A percentile compares a stretch with the other conserved stretches of the same genome.
Evolutionary conservation across 208 protist species (phyloP).

Genomic region (Acanthamoeba triangularis): DNA sequence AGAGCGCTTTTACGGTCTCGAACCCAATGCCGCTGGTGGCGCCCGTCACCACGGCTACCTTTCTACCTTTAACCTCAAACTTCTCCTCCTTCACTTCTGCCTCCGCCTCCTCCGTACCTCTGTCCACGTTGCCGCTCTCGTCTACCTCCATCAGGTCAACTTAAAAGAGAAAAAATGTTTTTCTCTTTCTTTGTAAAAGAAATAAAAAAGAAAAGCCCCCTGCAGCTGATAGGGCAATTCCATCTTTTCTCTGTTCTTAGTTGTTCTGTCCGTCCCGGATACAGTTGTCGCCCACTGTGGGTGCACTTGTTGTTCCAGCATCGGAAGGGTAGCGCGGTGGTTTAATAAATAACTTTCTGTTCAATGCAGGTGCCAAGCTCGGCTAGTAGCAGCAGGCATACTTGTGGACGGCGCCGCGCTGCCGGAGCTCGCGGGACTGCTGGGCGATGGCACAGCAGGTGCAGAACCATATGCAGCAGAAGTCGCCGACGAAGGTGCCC

Average conservation of each 20-base stretch:
- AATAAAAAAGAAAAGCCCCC: too few relatives aligned
- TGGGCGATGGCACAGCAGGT: conserved; percentile 30
- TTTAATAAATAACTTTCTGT: background rate
- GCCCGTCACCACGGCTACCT: conserved; percentile 1
- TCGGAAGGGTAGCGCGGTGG: too few relatives aligned
- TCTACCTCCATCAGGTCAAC: too few relatives aligned
- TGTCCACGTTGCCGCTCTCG: too few relatives aligned
- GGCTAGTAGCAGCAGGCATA: conserved; percentile 24
- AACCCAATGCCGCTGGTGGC: conserved; percentile 44
- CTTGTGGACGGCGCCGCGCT: conserved; percentile 1
- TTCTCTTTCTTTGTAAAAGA: too few relatives aligned
- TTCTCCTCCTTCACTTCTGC: background rate
- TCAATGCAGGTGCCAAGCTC: background rate
- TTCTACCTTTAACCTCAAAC: background rate
- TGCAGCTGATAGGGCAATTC: too few relatives aligned
- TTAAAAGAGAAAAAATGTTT: too few relatives aligned
- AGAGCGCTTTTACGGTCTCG: background rate
- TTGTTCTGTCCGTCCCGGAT: too few relatives aligned
- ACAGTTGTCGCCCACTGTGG: too few relatives aligned
- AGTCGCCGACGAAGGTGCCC: conserved; percentile 25
- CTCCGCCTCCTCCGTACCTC: background rate
- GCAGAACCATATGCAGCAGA: conserved; percentile 39
- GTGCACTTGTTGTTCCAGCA: too few relatives aligned
- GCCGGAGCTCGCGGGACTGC: conserved; percentile 60
- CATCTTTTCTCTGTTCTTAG: too few relatives aligned